Percentiles rank a stretch among this genome's conserved stretches.
phyloP scores from a whole-genome alignment of 495 filamentous ascomycete genomes.

The Lasiosphaeriaceae sp. region DNA sequence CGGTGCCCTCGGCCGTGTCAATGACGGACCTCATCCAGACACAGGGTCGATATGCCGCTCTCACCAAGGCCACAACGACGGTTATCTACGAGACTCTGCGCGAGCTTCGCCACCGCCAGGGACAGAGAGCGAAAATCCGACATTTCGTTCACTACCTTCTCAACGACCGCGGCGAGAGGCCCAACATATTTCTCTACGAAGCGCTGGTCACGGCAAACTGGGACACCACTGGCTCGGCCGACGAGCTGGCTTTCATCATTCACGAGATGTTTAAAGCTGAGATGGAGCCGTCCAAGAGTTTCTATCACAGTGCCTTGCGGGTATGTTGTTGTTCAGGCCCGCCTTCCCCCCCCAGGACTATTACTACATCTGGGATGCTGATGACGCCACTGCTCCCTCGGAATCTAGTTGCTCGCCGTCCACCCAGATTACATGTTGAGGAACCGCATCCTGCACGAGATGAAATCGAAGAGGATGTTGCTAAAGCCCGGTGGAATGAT shows the following conservation, averaged over 20 bases:
- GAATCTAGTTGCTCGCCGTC: conserved; percentile 61
- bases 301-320: conserved; percentile 70
- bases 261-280: conserved; percentile 62
- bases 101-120: conserved; percentile 23
- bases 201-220: conserved; percentile 69
- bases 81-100: conserved; percentile 48
- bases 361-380: too few relatives aligned
- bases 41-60: not conserved
- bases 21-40: not conserved
- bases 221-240: conserved; percentile 61
- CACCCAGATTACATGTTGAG: conserved; percentile 83
- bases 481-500: conserved; percentile 61
- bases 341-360: not conserved
- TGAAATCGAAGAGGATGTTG: conserved; percentile 66
- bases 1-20: not conserved
- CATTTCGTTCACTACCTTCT: conserved; percentile 56
- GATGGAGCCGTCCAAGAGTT: conserved; percentile 56
- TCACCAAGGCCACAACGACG: conserved; percentile 14
- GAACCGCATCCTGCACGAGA: conserved; percentile 61
- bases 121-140: conserved; percentile 18
- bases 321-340: conserved; percentile 37
- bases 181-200: conserved; percentile 65
- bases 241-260: conserved; percentile 54
- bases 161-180: conserved; percentile 55
- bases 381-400: conserved; percentile 15